phyloP scores from a whole-genome alignment of 108 stramenopile species.

The Fragilariopsis cylindrus region DNA sequence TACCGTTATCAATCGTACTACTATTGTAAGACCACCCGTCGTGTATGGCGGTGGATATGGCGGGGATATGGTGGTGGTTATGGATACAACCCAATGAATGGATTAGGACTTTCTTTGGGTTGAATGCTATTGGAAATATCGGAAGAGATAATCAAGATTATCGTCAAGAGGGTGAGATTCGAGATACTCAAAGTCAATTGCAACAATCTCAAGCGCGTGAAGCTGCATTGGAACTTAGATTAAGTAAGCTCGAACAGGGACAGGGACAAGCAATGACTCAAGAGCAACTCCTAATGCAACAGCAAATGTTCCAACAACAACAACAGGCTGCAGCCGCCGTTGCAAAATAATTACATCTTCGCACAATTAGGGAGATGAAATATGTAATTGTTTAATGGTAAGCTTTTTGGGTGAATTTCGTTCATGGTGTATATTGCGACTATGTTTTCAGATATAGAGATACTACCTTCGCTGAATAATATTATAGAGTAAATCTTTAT shows the following conservation, averaged over 20 bases:
- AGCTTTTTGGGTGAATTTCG: no score
- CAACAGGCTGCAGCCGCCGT: conserved; percentile 3
- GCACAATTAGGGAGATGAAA: not conserved
- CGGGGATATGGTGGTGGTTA: not conserved
- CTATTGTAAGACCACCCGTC: not conserved
- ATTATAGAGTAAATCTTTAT: no score
- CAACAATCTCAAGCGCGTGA: conserved; percentile 29
- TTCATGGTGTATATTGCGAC: no score
- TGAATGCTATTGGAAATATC: conserved; percentile 39
- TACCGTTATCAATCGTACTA: conserved; percentile 34
- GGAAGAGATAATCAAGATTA: conserved; percentile 46
- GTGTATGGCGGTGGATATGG: not conserved
- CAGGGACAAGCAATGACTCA: conserved; percentile 11
- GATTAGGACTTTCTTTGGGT: conserved; percentile 34
- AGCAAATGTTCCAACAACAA: conserved; percentile 10
- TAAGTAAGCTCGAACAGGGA: conserved; percentile 35
- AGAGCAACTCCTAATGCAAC: conserved; percentile 19
- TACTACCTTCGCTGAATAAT: no score
- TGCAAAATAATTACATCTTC: not conserved
- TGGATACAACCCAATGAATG: conserved; percentile 44
- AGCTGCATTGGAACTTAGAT: conserved; percentile 43
- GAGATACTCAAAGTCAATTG: conserved; percentile 26
- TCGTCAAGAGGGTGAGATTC: conserved; percentile 55
- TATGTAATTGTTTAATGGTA: no score
- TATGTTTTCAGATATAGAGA: no score